Evolutionary conservation across 192 early-diverging fungal species (phyloP).

Genomic region (Coemansia sp.): DNA sequence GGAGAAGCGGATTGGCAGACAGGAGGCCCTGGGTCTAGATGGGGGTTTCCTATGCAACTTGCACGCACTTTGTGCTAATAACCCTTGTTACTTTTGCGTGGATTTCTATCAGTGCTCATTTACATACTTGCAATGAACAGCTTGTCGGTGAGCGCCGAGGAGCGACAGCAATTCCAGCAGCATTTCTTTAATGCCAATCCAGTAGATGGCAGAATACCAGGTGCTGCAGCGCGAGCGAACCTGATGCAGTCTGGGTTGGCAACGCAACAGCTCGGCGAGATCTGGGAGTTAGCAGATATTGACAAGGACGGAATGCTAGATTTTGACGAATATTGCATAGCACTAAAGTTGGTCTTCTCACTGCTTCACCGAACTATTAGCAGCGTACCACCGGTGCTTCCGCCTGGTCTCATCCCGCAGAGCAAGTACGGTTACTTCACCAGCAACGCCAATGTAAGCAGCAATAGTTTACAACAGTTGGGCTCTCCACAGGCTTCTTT

Average conservation of each 20-base stretch:
- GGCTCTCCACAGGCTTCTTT: too few species aligned
- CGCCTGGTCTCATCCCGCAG: conserved; percentile 64
- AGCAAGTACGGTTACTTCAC: conserved; percentile 59
- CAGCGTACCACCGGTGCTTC: conserved; percentile 61
- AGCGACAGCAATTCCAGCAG: conserved; percentile 46
- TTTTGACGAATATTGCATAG: conserved; percentile 80
- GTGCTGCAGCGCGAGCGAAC: conserved; percentile 38
- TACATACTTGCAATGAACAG: conserved; percentile 20
- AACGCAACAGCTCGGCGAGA: conserved; percentile 47
- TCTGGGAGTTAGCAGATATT: conserved; percentile 76
- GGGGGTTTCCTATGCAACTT: too few species aligned
- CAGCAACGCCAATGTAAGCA: not conserved
- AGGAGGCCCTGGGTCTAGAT: too few species aligned
- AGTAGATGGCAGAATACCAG: conserved; percentile 45
- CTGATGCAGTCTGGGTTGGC: conserved; percentile 54
- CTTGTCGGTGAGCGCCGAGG: conserved; percentile 31
- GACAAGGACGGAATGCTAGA: conserved; percentile 80
- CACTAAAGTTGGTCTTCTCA: conserved; percentile 73
- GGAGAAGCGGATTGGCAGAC: too few species aligned
- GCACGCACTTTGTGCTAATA: not conserved
- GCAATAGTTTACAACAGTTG: not conserved
- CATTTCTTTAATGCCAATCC: conserved; percentile 43
- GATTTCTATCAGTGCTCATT: not conserved
- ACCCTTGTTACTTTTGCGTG: too few species aligned
- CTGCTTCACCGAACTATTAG: conserved; percentile 58